A percentile compares a stretch with the other conserved stretches of the same genome.
phyloP scores from a whole-genome alignment of 805 yeast genomes.

The Komagataella phaffii region DNA sequence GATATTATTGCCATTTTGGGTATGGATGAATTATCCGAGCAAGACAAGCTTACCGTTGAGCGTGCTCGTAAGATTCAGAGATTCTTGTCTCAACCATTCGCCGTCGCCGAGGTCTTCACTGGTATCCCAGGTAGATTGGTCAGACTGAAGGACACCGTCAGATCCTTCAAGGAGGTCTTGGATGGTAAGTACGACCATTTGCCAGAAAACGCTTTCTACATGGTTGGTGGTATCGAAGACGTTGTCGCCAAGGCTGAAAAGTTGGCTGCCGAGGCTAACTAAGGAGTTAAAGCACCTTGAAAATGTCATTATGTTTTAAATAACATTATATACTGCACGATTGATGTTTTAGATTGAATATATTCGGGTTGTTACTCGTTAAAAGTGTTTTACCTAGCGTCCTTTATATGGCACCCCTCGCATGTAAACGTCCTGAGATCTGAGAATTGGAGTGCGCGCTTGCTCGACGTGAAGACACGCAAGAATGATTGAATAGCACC shows the following conservation, averaged over 20 bases:
- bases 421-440: too few species aligned
- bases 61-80: slow-evolving; percentile 99
- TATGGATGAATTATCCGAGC: slow-evolving; percentile 99
- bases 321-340: neutral
- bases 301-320: neutral
- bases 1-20: slow-evolving; percentile 99
- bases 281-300: slow-evolving; percentile 11
- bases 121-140: slow-evolving; percentile 98
- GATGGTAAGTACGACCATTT: slow-evolving; percentile 98
- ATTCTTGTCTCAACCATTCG: slow-evolving; percentile 99
- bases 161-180: slow-evolving; percentile 92
- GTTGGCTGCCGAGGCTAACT: slow-evolving; percentile 86
- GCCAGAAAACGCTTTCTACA: slow-evolving; percentile 99
- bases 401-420: too few species aligned
- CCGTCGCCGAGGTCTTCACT: slow-evolving; percentile 99
- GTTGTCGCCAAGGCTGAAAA: slow-evolving; percentile 98
- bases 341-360: neutral
- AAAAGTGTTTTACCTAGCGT: neutral
- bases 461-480: neutral
- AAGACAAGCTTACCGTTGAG: slow-evolving; percentile 98
- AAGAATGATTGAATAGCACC: neutral
- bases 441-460: neutral
- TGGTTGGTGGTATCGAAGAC: slow-evolving; percentile 99
- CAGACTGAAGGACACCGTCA: slow-evolving; percentile 88
- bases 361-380: neutral